Conservation (phyloP, 805 yeast species). For the Sungouiozyma ichnusensis region DNA sequence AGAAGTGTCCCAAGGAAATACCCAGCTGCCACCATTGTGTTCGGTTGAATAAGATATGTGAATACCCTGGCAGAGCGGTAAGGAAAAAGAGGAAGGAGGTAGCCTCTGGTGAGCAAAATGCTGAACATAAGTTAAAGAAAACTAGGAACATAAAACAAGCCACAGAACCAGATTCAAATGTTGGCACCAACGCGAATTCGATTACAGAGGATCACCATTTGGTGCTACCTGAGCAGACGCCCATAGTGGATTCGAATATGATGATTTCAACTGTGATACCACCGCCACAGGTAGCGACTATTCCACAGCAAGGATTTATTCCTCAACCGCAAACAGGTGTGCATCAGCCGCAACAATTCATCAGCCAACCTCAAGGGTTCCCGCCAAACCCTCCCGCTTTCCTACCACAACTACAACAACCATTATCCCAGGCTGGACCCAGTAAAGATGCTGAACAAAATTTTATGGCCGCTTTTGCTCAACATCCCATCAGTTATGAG, state of each 20-base stretch:
- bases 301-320: too few species aligned
- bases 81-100: conserved; percentile 30
- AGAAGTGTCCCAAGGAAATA: conserved; percentile 36
- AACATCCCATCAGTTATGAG: neutral
- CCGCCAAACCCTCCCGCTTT: neutral
- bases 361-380: neutral
- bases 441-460: neutral
- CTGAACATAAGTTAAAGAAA: conserved; percentile 15
- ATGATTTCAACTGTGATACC: neutral
- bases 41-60: conserved; percentile 29
- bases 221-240: neutral
- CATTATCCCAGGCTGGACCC: neutral
- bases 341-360: neutral
- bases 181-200: neutral
- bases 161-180: neutral
- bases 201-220: neutral
- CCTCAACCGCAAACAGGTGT: neutral
- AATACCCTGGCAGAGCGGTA: conserved; percentile 35
- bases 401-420: neutral
- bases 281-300: neutral
- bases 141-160: conserved; percentile 4
- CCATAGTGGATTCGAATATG: neutral
- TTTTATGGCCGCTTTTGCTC: neutral
- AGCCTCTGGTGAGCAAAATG: conserved; percentile 17
- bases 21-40: conserved; percentile 38